Percentiles rank a stretch among this genome's conserved stretches.
Evolutionary conservation across 2,329 filamentous ascomycete species (phyloP).

Genomic region (Aureobasidium sp.): DNA sequence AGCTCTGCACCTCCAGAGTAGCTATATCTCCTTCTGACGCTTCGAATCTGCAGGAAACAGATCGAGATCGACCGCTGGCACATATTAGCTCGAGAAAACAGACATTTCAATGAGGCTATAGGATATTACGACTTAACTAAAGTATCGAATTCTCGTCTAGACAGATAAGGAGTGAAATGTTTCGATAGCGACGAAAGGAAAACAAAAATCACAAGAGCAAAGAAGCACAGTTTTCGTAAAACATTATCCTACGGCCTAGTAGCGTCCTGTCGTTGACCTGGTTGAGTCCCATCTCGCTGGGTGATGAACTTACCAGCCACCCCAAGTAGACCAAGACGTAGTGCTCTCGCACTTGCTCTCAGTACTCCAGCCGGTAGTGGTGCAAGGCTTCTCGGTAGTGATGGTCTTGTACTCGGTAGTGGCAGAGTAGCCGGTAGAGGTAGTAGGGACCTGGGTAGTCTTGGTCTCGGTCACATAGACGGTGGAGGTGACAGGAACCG

Average conservation of each 20-base stretch:
- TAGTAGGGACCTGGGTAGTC: background rate
- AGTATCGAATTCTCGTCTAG: background rate
- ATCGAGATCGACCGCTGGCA: too few relatives aligned
- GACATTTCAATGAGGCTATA: background rate
- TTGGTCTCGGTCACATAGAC: background rate
- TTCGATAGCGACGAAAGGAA: too few relatives aligned
- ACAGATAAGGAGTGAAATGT: background rate
- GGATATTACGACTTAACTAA: background rate
- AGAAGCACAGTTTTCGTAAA: background rate
- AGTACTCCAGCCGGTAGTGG: background rate
- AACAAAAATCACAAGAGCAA: background rate
- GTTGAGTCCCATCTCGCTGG: too few relatives aligned
- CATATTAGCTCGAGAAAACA: too few relatives aligned
- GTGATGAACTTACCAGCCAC: background rate
- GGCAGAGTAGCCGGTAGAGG: background rate
- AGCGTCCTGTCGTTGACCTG: background rate
- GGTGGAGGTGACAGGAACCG: background rate
- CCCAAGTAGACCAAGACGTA: conserved; percentile 12
- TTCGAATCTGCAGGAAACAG: too few relatives aligned
- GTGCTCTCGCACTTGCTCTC: background rate
- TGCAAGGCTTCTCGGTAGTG: conserved; percentile 8
- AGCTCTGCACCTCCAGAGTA: too few relatives aligned
- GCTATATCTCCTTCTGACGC: too few relatives aligned
- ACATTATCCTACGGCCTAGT: background rate
- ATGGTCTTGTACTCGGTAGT: conserved; percentile 9